These are phyloP conservation scores for Marasmius sp. DNA, from an alignment of 1,284 basidiomycete genomes.

Conservation along the genomic window DNA sequence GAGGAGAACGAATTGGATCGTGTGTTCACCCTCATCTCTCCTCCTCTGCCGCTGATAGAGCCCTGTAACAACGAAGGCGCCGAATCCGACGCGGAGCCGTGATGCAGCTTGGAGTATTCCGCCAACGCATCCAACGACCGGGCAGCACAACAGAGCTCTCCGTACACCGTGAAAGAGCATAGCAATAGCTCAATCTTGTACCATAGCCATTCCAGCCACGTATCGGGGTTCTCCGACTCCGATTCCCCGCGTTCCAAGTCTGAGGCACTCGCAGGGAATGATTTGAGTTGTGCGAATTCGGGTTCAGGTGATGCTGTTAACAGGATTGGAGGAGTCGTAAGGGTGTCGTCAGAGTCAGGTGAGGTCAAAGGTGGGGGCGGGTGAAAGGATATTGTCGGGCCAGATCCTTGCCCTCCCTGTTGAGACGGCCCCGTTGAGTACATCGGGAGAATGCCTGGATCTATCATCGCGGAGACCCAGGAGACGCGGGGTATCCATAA, in stretches of 20 bases:
- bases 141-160: conserved; percentile 34
- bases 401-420: not conserved
- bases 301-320: not conserved
- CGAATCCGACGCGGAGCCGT: not conserved
- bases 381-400: not conserved
- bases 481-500: not conserved
- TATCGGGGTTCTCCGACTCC: conserved; percentile 25
- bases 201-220: conserved; percentile 27
- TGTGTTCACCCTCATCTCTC: no score
- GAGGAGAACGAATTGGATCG: not conserved
- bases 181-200: conserved; percentile 37
- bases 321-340: not conserved
- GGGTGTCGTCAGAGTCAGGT: not conserved
- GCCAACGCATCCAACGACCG: not conserved
- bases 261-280: not conserved
- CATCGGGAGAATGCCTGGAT: not conserved
- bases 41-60: no score
- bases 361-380: not conserved
- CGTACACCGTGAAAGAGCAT: conserved; percentile 53
- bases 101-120: not conserved
- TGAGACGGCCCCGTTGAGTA: not conserved
- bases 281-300: not conserved
- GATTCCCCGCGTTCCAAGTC: conserved; percentile 26
- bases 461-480: not conserved
- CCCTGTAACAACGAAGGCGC: not conserved